Base-by-base conservation (phyloP, 768 basidiomycete genomes). In the Trametes cubensis region DNA sequence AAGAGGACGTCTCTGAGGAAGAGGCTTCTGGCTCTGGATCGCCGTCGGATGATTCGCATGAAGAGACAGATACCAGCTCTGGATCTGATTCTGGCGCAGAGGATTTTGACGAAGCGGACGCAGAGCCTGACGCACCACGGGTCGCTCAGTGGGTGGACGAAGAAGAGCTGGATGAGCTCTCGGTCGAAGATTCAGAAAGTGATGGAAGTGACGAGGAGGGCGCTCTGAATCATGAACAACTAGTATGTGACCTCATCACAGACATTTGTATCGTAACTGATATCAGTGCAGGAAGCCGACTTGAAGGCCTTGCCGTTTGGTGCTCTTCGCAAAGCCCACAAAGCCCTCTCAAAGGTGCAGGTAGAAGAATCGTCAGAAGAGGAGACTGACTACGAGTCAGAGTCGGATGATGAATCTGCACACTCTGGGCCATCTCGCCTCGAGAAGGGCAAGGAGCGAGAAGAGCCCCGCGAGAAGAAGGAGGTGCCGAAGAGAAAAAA, bases 71-170 rank as follows among this genome's bases (percentile, higher is more conserved):
- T 13, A 77, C 75, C n/a, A 75, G 74, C 40, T 69, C 64, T 25
- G 71, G 63, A 51, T 65, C 66, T 53, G 69, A 62, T 5, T 51
- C 57, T 14, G 66, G 61, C 14, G 20, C 4, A 20, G 61, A 65
- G 18, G 53, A 52, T 17, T 48, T 55, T 3, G 58, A 63, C 0
- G 58, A 63, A 5, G 23, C 23, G 6, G 58, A 58, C 1, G 59
- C 60, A 4, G 79, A 81, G 58, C 71, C 74, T 5, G 86, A 88
- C 69, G 77, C 76, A 2, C 84, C 85, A 8, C 78, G 86, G n/a
- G 76, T 86, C 26, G 81, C 79, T 15, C 85, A 84, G 66, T 89
- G 86, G 85, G 75, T 81, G 4, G 85, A 82, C 46, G 84, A 85
- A 55, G 77, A 75, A 6, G 74, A 75, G 69, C 57, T 81, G 17